Base-by-base conservation (phyloP, 257 asterid species). In the Solanum paucissectum region DNA sequence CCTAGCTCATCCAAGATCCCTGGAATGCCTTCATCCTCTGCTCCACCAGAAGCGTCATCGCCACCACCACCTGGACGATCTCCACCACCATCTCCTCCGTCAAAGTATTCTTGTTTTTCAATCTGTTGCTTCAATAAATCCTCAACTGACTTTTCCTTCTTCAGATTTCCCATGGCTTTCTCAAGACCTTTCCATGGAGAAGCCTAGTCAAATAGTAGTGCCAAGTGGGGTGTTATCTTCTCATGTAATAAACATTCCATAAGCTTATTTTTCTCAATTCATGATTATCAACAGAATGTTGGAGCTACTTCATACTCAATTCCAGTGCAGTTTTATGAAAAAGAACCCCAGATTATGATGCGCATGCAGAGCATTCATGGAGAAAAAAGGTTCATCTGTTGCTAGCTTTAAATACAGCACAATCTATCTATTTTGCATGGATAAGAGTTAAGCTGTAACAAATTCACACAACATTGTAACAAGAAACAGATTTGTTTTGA, bases 121-220 rank as follows among this genome's bases (percentile, higher is more conserved):
- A 94, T 93, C 90, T 95, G 99, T 93, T 95, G 96, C 90, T 90
- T 94, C 90, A 95, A 86, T 13, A 94, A 58, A 77, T 95, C 95
- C 92, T 95, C 98, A 60, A 95, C 87, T 12, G 98, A 94, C 82
- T 23, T 87, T 40, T 92, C 92, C 90, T 95, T 95, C 88, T 87
- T 92, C 34, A 95, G 92, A 84, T 87, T 90, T 34, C 97, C 94
- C 92, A 92, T 68, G 34, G 90, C 93, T 40, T 93, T 94, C 90
- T 92, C 98, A 40, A 95, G 66, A 89, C 92, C 89, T 89, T 94
- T 93, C 95, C 90, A 92, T 33, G 98, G 94, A 91, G 98, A 94
- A 60, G 88, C 92, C 96, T 94, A 94, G 86, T 87, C 84, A 25
- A 23, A 83, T 14, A 79, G 84, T 79, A 44, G 64, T 79, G n/a